Base-by-base conservation (phyloP, 257 asterid species). In the Solanum acaule region DNA sequence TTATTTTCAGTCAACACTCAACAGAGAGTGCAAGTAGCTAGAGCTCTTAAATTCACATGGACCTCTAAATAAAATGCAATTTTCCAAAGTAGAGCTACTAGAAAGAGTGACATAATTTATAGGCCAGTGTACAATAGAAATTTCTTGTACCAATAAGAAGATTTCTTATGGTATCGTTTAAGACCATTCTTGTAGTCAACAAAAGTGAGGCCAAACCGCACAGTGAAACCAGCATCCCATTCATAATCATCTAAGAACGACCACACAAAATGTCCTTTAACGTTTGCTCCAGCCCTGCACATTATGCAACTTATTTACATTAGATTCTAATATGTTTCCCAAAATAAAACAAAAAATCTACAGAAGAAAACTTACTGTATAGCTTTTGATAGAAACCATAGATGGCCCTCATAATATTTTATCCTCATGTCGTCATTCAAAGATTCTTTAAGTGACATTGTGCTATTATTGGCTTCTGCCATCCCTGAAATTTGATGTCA, bases 171-270 rank as follows among this genome's bases (percentile, higher is more conserved):
- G 70, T 87, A 77, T 84, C 90, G 27, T 29, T 90, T 85, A 15
- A 90, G 52, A 63, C 78, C 88, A 3, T 89, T 87, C 22, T 44
- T 85, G 71, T 33, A 90, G 42, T 90, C 91, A 22, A 90, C 79
- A 16, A 76, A 90, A 10, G 70, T 84, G 42, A 87, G 49, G 63
- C 91, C 91, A 85, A 90, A 90, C 2, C 91, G 85, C 12, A 87
- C 87, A 34, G 91, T 90, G 5, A n/a, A 78, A 27, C 91, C 91
- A 7, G 91, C 90, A 49, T 90, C 90, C 91, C 91, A 90, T 76
- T 90, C 91, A 84, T 65, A 90, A 35, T 85, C 88, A 85, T 90
- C 91, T 46, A 90, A 40, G 4, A 84, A 77, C 23, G 91, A 71
- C 91, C 91, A 90, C 6, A 52, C 91, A 67, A 87, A 89, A 73